These are phyloP conservation scores for Sugiyamaella lignohabitans DNA, from an alignment of 805 yeast species.

Conservation along the genomic window DNA sequence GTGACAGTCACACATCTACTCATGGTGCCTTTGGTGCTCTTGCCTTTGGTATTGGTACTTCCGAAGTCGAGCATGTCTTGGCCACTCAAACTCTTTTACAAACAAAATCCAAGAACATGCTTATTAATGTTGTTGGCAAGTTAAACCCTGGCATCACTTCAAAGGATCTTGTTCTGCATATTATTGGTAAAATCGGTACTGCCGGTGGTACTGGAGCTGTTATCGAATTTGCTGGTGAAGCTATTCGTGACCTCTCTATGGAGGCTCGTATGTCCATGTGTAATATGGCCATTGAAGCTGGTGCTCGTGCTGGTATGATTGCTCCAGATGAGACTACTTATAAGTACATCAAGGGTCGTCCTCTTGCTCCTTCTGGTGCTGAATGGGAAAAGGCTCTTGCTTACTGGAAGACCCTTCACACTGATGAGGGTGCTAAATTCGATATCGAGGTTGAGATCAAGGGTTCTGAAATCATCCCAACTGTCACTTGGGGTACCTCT, in stretches of 20 bases:
- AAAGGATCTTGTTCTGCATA: slow-evolving; percentile 89
- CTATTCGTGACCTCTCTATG: slow-evolving; percentile 83
- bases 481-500: slow-evolving; percentile 99
- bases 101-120: slow-evolving; percentile 93
- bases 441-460: slow-evolving; percentile 76
- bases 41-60: slow-evolving; percentile 98
- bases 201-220: slow-evolving; percentile 99
- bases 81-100: slow-evolving; percentile 95
- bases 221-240: slow-evolving; percentile 94
- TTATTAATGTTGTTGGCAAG: slow-evolving; percentile 77
- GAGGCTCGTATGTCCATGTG: slow-evolving; percentile 99
- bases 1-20: slow-evolving; percentile 97
- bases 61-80: slow-evolving; percentile 97
- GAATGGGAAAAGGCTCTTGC: slow-evolving; percentile 92
- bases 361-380: slow-evolving; percentile 86
- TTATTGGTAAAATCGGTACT: slow-evolving; percentile 94
- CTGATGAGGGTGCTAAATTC: slow-evolving; percentile 86
- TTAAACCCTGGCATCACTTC: slow-evolving; percentile 87
- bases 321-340: slow-evolving; percentile 88
- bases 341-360: slow-evolving; percentile 86
- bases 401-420: slow-evolving; percentile 83
- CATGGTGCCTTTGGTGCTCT: slow-evolving; percentile 98
- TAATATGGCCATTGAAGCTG: slow-evolving; percentile 98
- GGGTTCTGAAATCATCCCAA: slow-evolving; percentile 84
- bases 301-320: slow-evolving; percentile 99